phyloP scores from a whole-genome alignment of 352 stramenopile species.

The Phytophthora macrochlamydospora region DNA sequence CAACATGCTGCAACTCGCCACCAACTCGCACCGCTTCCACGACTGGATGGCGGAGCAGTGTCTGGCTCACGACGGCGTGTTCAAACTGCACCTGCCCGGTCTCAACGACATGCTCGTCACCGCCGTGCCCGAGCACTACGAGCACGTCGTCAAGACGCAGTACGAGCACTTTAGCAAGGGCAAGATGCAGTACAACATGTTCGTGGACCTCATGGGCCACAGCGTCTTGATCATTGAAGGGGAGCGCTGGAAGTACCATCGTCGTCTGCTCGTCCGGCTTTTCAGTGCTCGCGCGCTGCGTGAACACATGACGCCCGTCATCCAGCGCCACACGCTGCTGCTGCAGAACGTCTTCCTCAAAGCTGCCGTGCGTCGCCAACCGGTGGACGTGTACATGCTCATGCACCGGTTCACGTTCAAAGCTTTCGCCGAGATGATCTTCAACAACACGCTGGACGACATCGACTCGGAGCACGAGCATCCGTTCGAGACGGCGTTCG shows the following conservation, averaged over 20 bases:
- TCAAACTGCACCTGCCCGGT: slow-evolving; percentile 43
- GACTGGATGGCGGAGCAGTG: slow-evolving; percentile 45
- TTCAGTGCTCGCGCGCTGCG: slow-evolving; percentile 46
- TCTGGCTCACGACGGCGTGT: slow-evolving; percentile 31
- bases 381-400: slow-evolving; percentile 35
- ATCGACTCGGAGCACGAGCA: slow-evolving; percentile 36
- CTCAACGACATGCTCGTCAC: slow-evolving; percentile 49
- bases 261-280: slow-evolving; percentile 43
- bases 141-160: slow-evolving; percentile 58
- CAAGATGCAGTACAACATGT: slow-evolving; percentile 22
- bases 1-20: slow-evolving; percentile 35
- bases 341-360: slow-evolving; percentile 31
- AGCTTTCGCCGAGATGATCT: slow-evolving; percentile 52
- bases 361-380: slow-evolving; percentile 4
- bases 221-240: slow-evolving; percentile 57
- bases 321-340: slow-evolving; percentile 36
- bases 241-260: slow-evolving; percentile 50
- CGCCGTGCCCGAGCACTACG: slow-evolving; percentile 42
- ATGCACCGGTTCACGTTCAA: slow-evolving; percentile 50
- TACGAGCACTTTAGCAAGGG: slow-evolving; percentile 63
- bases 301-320: slow-evolving; percentile 41
- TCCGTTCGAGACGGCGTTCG: slow-evolving; percentile 39
- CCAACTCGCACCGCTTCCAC: slow-evolving; percentile 37
- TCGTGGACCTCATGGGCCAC: slow-evolving; percentile 48
- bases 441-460: slow-evolving; percentile 42